Evolutionary conservation across 2,329 filamentous ascomycete genomes (phyloP).

Genomic region (Phyllosticta citribraziliensis): DNA sequence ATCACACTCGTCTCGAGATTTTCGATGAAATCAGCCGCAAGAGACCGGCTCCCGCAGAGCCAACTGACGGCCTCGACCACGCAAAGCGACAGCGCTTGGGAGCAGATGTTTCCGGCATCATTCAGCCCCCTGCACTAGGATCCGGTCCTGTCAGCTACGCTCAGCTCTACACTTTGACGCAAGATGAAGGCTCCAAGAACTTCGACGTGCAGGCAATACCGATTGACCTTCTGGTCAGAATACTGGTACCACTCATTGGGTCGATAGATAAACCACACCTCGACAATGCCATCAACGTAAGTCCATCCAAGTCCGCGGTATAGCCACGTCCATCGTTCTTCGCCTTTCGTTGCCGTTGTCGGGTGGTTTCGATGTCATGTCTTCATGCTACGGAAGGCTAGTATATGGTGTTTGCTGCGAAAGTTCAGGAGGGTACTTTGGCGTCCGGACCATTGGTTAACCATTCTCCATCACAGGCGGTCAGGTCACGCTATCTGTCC

Average conservation of each 20-base stretch:
- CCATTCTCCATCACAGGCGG: slow-evolving; percentile 20
- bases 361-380: not conserved
- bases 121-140: slow-evolving; percentile 43
- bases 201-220: slow-evolving; percentile 81
- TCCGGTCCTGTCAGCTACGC: slow-evolving; percentile 69
- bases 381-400: not conserved
- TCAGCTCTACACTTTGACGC: slow-evolving; percentile 78
- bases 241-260: slow-evolving; percentile 69
- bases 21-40: slow-evolving; percentile 75
- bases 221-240: slow-evolving; percentile 63
- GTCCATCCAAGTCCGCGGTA: slow-evolving; percentile 18
- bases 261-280: slow-evolving; percentile 61
- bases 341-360: not conserved
- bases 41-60: slow-evolving; percentile 59
- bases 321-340: not conserved
- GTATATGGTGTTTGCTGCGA: no score
- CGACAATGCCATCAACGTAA: slow-evolving; percentile 62
- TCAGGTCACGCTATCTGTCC: slow-evolving; percentile 32
- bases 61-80: slow-evolving; percentile 60
- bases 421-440: no score
- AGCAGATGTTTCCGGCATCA: slow-evolving; percentile 33
- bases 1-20: slow-evolving; percentile 66
- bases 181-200: slow-evolving; percentile 59
- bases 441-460: not conserved
- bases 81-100: slow-evolving; percentile 73